Percentiles rank a stretch among this genome's conserved stretches.
Conservation (phyloP, 306 rosid species). For the Argentina anserina region DNA sequence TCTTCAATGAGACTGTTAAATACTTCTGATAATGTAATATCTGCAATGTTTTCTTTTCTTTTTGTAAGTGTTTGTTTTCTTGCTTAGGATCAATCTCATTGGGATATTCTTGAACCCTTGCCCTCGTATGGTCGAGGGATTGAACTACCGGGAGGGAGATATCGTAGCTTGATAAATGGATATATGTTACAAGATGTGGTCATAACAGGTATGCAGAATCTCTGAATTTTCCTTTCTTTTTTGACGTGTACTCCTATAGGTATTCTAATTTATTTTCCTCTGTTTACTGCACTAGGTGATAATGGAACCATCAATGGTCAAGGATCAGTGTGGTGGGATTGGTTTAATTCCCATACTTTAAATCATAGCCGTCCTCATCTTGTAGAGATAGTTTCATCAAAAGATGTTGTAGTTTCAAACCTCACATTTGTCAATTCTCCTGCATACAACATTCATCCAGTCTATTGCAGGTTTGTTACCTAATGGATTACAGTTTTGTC, state of each 20-base stretch:
- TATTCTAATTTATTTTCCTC: conserved; percentile 10
- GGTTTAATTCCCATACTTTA: conserved; percentile 61
- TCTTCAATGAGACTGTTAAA: background rate
- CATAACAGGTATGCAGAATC: conserved; percentile 61
- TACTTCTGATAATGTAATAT: background rate
- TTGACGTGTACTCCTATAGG: background rate
- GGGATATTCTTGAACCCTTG: conserved; percentile 77
- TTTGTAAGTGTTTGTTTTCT: conserved; percentile 2
- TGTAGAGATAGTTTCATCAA: conserved; percentile 63
- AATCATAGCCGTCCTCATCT: conserved; percentile 94
- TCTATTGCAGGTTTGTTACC: conserved; percentile 80
- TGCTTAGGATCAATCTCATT: conserved; percentile 71
- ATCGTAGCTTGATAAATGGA: conserved; percentile 85
- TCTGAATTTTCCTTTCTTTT: background rate
- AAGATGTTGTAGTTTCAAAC: conserved; percentile 77
- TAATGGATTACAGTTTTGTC: background rate
- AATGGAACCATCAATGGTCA: conserved; percentile 88
- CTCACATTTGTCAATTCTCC: conserved; percentile 90
- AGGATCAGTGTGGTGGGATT: conserved; percentile 95
- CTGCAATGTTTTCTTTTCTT: background rate
- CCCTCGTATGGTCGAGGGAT: conserved; percentile 93
- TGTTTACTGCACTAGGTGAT: conserved; percentile 52
- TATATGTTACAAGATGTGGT: conserved; percentile 78
- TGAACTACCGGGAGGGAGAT: conserved; percentile 80
- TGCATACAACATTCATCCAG: conserved; percentile 83